Base-by-base conservation (phyloP, 768 basidiomycete species). In the Calocybe cyanea region DNA sequence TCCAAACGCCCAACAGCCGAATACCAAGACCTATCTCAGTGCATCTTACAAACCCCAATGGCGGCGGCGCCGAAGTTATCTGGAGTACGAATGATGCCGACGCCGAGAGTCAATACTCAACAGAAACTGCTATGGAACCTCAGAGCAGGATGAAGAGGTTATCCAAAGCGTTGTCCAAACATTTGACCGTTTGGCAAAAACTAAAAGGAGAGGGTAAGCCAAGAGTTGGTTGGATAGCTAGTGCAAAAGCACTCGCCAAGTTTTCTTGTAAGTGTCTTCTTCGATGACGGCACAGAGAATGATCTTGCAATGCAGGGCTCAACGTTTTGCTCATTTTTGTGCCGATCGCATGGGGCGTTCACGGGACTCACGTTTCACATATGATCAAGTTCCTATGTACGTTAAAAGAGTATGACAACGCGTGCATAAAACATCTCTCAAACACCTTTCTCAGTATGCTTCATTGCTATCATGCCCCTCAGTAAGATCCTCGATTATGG, bases 401-500 rank as follows among this genome's bases (percentile, higher is more conserved):
- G 34, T 33, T 17, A 45, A 18, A 15, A 8, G 7, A 8, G 24
- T 17, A 11, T n/a, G 10, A 2, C 4, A 7, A n/a, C 17, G 28
- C n/a, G n/a, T n/a, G n/a, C n/a, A n/a, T n/a, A n/a, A n/a, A n/a
- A 15, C 11, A 6, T 17, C 23, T 42, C 4, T 32, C 50, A 20
- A 40, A 41, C 32, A 33, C n/a, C 18, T 38, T n/a, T 36, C n/a
- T 11, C 38, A 77, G 73, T 77, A 8, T 73, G 64, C 44, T 73
- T 77, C 55, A 45, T 76, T 37, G 59, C 75, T 7, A 72, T 79
- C 34, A 68, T 80, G 14, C 72, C 78, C 2, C 65, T 80, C 18
- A 73, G 72, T 45, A 70, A 68, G 17, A 57, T 78, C 7, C 70
- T 78, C 40, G 76, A 80, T 44, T 78, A 64, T 52, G 72, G 69